phyloP scores from a whole-genome alignment of 257 asterid genomes.

The Nicotiana benthamiana region DNA sequence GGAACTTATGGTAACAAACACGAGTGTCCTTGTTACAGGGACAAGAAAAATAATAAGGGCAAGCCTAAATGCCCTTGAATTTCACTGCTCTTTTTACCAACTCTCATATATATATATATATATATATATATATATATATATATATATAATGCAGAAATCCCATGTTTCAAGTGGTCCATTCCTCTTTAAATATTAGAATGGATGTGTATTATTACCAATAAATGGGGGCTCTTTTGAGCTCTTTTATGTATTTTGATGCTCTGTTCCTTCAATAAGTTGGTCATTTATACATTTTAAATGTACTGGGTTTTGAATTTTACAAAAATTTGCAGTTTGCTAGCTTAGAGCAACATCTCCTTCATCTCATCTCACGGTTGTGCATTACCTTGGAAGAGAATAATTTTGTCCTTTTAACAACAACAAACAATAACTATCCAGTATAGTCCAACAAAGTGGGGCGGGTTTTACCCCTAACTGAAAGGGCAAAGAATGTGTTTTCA shows the following conservation, averaged over 20 bases:
- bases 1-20: conserved; percentile 61
- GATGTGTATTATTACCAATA: no score
- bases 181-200: background rate
- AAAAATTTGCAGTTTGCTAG: background rate
- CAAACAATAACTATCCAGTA: no score
- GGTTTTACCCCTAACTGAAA: no score
- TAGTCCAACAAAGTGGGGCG: no score
- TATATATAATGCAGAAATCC: background rate
- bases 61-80: conserved; percentile 57
- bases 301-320: background rate
- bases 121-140: no score
- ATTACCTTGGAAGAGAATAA: no score
- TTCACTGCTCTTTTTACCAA: no score
- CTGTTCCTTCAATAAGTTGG: background rate
- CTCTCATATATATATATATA: background rate
- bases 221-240: background rate
- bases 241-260: background rate
- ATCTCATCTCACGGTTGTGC: background rate
- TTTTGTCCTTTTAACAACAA: no score
- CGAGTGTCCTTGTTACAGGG: conserved; percentile 68
- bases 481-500: no score
- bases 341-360: background rate
- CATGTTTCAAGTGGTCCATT: background rate
- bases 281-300: background rate
- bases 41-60: conserved; percentile 58